Base-by-base conservation (phyloP, 371 early-diverging fungal genomes). In the Saksenaea oblongispora region DNA sequence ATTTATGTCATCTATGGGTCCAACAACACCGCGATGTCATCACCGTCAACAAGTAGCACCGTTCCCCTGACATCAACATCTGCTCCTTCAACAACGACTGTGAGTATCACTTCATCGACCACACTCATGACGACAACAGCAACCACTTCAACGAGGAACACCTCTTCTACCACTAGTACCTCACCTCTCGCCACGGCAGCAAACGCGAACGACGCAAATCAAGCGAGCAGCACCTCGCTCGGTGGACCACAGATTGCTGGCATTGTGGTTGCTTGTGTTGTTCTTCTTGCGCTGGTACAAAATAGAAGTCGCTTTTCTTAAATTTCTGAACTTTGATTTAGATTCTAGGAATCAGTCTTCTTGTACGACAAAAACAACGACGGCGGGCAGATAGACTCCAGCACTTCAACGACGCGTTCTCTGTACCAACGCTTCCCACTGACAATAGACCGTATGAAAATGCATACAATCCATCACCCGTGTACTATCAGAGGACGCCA, bases 1-100 rank as follows among this genome's bases (percentile, higher is more conserved):
- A 51, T 53, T 53, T 34, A 54, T 53, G 18, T 61, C 22, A 47
- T 47, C 22, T 11, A 22, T 47, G 51, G 51, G 22, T 47, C 51
- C n/a, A 17, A 22, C 17, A 47, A 22, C 22, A 47, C 22, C 7
- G 22, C 22, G 4, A 22, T 47, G 9, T 5, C 51, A 5, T 18
- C 47, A 2, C 14, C 47, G 3, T 17, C 47, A 14, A 18, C 51
- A 14, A 39, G 34, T 8, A 34, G 17, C 15, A 0, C 22, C 9
- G 51, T 22, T 22, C n/a, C 51, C 17, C 18, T 14, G 14, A 41
- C 42, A 41, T 13, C 42, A 17, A 41, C 42, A 5, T 8, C 18
- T 4, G 2, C 42, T 3, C 14, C 42, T 5, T 41, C 42, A 5
- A 14, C 42, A 41, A n/a, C 42, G n/a, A 14, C 14, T 1, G 15